Evolutionary conservation across 2,329 filamentous ascomycete genomes (phyloP).

Genomic region (Ascochyta pisi): DNA sequence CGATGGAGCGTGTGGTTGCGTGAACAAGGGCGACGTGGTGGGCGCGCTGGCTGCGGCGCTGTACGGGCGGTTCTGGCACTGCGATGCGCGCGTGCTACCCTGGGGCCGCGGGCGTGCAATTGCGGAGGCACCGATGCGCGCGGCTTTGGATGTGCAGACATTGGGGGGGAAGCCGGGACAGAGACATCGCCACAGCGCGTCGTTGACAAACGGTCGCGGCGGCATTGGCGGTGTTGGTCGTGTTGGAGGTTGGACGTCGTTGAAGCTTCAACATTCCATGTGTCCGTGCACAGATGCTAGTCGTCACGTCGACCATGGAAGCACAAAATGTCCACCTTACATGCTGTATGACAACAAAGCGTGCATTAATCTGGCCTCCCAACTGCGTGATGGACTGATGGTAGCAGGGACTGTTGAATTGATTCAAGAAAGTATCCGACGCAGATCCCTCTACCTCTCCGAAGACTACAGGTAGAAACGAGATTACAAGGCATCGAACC

Average conservation of each 20-base stretch:
- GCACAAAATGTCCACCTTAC: too few species aligned
- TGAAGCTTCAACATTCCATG: constrained; percentile 6
- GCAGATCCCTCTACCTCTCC: too few species aligned
- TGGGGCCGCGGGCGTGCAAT: not conserved
- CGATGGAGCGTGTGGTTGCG: not conserved
- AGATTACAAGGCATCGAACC: too few species aligned
- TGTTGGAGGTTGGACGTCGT: not conserved
- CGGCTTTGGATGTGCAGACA: not conserved
- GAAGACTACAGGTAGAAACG: too few species aligned
- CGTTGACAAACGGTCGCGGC: constrained; percentile 41
- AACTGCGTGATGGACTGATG: too few species aligned
- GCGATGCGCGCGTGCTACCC: not conserved
- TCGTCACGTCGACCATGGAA: too few species aligned
- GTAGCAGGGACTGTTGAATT: too few species aligned
- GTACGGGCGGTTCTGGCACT: constrained; percentile 24
- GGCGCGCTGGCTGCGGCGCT: constrained; percentile 18
- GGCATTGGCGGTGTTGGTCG: constrained; percentile 33
- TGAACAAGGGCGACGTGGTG: constrained; percentile 12
- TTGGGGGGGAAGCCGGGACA: constrained; percentile 37
- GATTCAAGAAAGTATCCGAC: too few species aligned
- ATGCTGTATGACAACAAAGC: too few species aligned
- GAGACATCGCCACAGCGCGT: constrained; percentile 46
- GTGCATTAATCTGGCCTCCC: too few species aligned
- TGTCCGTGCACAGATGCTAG: not conserved
- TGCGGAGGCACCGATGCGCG: constrained; percentile 6